These are phyloP conservation scores for Suillus brevipes DNA, from an alignment of 768 basidiomycete species.

Conservation along the genomic window DNA sequence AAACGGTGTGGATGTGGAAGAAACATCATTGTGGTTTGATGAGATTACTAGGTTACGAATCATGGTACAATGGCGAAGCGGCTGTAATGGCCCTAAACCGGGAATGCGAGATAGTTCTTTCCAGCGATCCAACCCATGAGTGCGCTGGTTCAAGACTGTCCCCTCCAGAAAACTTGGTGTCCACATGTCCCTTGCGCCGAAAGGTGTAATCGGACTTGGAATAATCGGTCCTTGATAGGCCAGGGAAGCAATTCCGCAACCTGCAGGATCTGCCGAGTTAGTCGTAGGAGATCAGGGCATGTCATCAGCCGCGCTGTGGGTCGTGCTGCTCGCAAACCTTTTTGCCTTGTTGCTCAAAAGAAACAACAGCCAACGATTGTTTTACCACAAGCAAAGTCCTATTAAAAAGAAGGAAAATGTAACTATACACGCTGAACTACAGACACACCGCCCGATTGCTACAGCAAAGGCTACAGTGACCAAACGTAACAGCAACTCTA, in stretches of 20 bases:
- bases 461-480: conserved; percentile 14
- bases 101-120: conserved; percentile 72
- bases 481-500: conserved; percentile 6
- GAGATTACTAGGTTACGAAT: background rate
- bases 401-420: conserved; percentile 30
- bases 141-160: conserved; percentile 93
- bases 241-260: conserved; percentile 95
- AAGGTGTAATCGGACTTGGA: conserved; percentile 71
- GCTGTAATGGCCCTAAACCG: conserved; percentile 80
- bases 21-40: no score
- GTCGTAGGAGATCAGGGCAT: conserved; percentile 87
- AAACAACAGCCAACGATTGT: background rate
- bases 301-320: conserved; percentile 83
- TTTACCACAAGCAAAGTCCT: background rate
- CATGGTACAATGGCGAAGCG: conserved; percentile 52
- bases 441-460: conserved; percentile 10
- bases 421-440: conserved; percentile 25
- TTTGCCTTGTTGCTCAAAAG: conserved; percentile 1
- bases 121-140: conserved; percentile 62
- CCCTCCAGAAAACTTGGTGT: conserved; percentile 95
- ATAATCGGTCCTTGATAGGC: conserved; percentile 83
- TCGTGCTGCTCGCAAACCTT: conserved; percentile 82
- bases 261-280: conserved; percentile 86
- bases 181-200: conserved; percentile 62
- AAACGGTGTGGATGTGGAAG: background rate